These are phyloP conservation scores for Morella rubra DNA, from an alignment of 306 rosid genomes.

Conservation along the genomic window DNA sequence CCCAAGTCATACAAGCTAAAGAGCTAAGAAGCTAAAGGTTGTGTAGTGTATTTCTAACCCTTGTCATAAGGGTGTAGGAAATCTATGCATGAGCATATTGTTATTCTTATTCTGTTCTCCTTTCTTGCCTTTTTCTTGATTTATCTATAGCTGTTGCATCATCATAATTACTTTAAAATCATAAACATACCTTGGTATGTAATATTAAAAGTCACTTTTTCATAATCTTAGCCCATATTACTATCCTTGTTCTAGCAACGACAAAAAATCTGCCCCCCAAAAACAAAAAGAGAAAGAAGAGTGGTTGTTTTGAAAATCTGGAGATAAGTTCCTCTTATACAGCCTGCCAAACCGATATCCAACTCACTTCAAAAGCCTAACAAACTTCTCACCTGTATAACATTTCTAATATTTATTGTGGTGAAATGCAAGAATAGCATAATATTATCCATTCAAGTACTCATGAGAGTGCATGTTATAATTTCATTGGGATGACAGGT, in stretches of 20 bases:
- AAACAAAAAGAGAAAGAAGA: neutral
- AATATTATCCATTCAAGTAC: too few species aligned
- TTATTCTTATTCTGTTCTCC: neutral
- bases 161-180: neutral
- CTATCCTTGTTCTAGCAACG: neutral
- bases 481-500: neutral
- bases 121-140: neutral
- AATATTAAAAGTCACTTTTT: neutral
- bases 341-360: neutral
- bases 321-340: neutral
- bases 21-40: neutral
- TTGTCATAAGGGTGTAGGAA: neutral
- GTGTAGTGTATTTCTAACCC: neutral
- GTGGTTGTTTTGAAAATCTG: neutral
- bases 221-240: neutral
- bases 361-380: neutral
- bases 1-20: too few species aligned
- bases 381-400: neutral
- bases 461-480: neutral
- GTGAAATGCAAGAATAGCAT: too few species aligned
- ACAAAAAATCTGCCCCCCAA: neutral
- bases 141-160: neutral
- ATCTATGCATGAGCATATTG: neutral
- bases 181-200: neutral
- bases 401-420: neutral